Conservation (phyloP, 164 flowering plant species). For the Aristolochia contorta region DNA sequence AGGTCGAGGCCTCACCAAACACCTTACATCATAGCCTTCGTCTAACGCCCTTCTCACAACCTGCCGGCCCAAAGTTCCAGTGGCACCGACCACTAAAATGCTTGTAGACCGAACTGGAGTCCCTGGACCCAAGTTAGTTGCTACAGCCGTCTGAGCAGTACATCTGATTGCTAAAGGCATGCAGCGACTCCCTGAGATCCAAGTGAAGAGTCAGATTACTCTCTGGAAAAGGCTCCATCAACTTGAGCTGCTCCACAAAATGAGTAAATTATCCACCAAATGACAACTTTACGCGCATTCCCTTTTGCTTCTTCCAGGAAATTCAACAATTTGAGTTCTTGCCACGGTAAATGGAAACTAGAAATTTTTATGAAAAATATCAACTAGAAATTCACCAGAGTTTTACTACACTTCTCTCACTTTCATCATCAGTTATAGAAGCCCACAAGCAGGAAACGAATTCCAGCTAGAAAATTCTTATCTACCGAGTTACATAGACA, state of each 20-base stretch:
- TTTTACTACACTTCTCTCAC: no score
- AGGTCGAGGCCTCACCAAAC: constrained; percentile 91
- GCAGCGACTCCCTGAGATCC: constrained; percentile 22
- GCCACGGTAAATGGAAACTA: neutral
- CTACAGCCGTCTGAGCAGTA: constrained; percentile 27
- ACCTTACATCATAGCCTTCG: constrained; percentile 95
- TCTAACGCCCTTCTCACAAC: constrained; percentile 84
- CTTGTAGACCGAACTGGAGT: constrained; percentile 92
- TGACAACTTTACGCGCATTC: neutral
- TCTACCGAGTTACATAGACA: neutral
- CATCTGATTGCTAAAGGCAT: constrained; percentile 26
- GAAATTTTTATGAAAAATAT: neutral
- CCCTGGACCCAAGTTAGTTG: constrained; percentile 71
- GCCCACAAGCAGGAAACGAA: neutral
- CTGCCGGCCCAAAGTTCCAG: constrained; percentile 95
- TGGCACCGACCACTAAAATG: constrained; percentile 88
- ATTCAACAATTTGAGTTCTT: neutral
- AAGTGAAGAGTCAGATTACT: constrained; percentile 2
- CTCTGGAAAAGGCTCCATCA: neutral
- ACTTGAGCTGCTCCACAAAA: neutral
- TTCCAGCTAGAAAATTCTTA: neutral
- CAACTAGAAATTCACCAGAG: neutral
- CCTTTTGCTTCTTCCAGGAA: neutral
- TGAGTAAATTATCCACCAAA: neutral
- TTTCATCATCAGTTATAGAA: neutral